phyloP scores from a whole-genome alignment of 2,329 filamentous ascomycete genomes.

The Fusarium proliferatum region DNA sequence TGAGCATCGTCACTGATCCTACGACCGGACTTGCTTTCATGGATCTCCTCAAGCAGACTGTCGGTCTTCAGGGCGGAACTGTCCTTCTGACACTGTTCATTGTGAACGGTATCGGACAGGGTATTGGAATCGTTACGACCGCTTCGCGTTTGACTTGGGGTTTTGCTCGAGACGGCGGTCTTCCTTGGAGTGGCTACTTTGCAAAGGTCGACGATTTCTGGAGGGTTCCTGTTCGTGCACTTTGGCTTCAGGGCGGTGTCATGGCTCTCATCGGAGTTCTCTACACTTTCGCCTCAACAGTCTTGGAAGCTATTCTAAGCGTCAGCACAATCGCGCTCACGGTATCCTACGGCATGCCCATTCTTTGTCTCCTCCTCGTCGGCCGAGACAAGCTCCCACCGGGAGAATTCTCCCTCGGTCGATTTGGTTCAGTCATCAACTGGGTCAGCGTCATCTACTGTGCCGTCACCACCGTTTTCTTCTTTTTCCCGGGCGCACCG shows the following conservation, averaged over 20 bases:
- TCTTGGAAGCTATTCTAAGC: constrained; percentile 64
- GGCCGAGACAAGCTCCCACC: constrained; percentile 65
- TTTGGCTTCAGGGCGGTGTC: constrained; percentile 62
- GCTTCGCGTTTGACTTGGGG: constrained; percentile 65
- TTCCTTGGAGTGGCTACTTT: constrained; percentile 59
- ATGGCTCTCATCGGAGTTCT: constrained; percentile 62
- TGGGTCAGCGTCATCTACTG: constrained; percentile 64
- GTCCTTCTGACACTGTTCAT: constrained; percentile 64
- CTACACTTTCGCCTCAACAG: constrained; percentile 64
- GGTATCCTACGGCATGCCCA: constrained; percentile 61
- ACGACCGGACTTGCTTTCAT: constrained; percentile 60
- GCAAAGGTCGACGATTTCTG: constrained; percentile 56
- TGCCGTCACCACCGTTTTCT: constrained; percentile 63
- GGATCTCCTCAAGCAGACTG: constrained; percentile 55
- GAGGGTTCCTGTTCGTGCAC: constrained; percentile 63
- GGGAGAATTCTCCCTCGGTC: constrained; percentile 58
- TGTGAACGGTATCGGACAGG: constrained; percentile 66
- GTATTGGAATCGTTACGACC: constrained; percentile 62
- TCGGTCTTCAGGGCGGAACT: constrained; percentile 53
- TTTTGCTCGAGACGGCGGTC: constrained; percentile 64
- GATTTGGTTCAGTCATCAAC: constrained; percentile 57
- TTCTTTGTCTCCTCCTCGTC: constrained; percentile 58
- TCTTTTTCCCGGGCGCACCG: constrained; percentile 62
- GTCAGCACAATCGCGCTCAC: constrained; percentile 68
- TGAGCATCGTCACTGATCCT: constrained; percentile 55